These are phyloP conservation scores for Xerocomellus chrysenteron DNA, from an alignment of 768 basidiomycete species.

Conservation along the genomic window DNA sequence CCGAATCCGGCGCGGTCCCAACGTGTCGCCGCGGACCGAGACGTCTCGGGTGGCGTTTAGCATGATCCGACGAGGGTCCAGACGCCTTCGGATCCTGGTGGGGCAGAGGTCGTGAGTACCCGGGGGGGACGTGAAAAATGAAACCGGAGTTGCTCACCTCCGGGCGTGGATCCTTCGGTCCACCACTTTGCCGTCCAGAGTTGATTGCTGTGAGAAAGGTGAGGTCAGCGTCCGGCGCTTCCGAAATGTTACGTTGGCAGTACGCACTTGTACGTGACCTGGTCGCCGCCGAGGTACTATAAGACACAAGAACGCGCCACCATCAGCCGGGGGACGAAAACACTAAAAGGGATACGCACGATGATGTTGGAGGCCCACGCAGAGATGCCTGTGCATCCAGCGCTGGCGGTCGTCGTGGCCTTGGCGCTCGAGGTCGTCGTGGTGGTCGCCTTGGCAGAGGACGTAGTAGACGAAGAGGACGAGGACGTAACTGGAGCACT, in stretches of 20 bases:
- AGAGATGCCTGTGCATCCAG: slow-evolving; percentile 42
- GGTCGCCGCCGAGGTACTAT: slow-evolving; percentile 46
- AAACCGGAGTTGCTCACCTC: background rate
- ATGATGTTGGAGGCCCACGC: slow-evolving; percentile 40
- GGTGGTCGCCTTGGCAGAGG: slow-evolving; percentile 6
- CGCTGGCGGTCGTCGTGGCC: slow-evolving; percentile 10
- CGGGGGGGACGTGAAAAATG: background rate
- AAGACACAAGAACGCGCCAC: background rate
- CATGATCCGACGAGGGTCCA: slow-evolving; percentile 19
- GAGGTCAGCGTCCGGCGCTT: background rate
- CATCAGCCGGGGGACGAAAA: background rate
- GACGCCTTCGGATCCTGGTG: slow-evolving; percentile 3
- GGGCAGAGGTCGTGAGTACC: background rate
- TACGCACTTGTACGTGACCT: slow-evolving; percentile 42
- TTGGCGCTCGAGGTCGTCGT: background rate
- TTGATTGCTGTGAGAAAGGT: background rate
- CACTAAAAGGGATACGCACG: slow-evolving; percentile 28
- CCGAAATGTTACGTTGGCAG: too few species aligned
- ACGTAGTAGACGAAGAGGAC: background rate
- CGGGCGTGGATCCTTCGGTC: slow-evolving; percentile 8
- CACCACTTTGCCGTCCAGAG: slow-evolving; percentile 20
- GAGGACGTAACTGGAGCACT: slow-evolving; percentile 1
- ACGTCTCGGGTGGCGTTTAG: background rate
- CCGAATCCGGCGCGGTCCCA: too few species aligned
- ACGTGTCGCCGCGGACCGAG: too few species aligned